A percentile compares a stretch with the other conserved stretches of the same genome.
phyloP scores from a whole-genome alignment of 768 basidiomycete species.

The Trametes cingulata region DNA sequence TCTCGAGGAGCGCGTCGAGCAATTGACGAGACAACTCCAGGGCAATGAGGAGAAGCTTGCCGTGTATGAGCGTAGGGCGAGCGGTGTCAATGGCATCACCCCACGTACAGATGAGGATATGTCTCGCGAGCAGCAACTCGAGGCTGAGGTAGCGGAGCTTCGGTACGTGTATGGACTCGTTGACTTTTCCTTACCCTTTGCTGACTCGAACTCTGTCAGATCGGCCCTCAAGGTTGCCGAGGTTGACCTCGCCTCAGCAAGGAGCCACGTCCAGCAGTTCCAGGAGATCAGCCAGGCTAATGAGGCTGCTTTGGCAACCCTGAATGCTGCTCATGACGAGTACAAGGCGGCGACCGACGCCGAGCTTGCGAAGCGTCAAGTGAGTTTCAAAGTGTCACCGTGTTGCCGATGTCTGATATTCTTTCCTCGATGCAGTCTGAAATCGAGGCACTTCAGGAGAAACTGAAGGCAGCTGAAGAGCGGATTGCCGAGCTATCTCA shows the following conservation, averaged over 20 bases:
- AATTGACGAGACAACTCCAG: constrained; percentile 62
- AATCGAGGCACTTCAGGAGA: constrained; percentile 60
- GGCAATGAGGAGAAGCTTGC: constrained; percentile 83
- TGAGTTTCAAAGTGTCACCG: constrained; percentile 29
- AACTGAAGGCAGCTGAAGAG: constrained; percentile 51
- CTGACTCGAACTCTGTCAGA: constrained; percentile 37
- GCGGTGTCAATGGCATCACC: constrained; percentile 31
- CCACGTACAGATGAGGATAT: constrained; percentile 46
- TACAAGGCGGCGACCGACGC: constrained; percentile 73
- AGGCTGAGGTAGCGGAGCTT: constrained; percentile 83
- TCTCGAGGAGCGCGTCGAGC: constrained; percentile 69
- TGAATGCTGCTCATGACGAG: constrained; percentile 77
- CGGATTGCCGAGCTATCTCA: constrained; percentile 51
- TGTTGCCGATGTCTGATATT: constrained; percentile 9
- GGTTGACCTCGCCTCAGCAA: constrained; percentile 71
- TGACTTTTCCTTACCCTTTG: not conserved
- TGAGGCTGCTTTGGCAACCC: constrained; percentile 69
- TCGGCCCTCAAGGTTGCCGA: constrained; percentile 76
- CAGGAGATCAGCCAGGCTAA: constrained; percentile 82
- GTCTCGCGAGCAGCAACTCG: constrained; percentile 75
- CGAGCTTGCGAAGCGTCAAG: constrained; percentile 68
- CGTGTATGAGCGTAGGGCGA: constrained; percentile 75
- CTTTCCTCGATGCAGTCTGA: constrained; percentile 50
- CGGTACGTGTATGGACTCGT: constrained; percentile 47
- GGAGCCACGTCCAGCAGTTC: constrained; percentile 79